phyloP scores from a whole-genome alignment of 352 stramenopile genomes.

The Phytophthora cajani region DNA sequence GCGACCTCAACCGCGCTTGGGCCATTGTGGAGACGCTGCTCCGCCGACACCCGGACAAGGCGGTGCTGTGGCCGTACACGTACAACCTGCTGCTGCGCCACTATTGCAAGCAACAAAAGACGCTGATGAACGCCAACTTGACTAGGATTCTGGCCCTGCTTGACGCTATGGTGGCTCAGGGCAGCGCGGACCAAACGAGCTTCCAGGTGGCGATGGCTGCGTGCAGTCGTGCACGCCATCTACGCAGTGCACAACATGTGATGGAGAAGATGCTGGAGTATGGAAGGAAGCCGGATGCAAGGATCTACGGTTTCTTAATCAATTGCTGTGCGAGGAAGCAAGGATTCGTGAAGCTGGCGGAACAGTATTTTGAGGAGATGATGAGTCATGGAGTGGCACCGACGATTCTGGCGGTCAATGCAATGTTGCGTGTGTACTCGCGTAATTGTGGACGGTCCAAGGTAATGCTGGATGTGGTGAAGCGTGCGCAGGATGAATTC shows the following conservation, averaged over 20 bases:
- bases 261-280: conserved; percentile 52
- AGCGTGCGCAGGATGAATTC: conserved; percentile 44
- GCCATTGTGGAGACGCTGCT: conserved; percentile 38
- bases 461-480: conserved; percentile 38
- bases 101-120: conserved; percentile 47
- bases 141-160: conserved; percentile 57
- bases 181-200: conserved; percentile 50
- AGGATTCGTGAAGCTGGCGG: conserved; percentile 39
- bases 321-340: conserved; percentile 64
- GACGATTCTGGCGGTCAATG: conserved; percentile 56
- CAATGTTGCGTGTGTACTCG: conserved; percentile 69
- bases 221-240: conserved; percentile 55
- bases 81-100: conserved; percentile 71
- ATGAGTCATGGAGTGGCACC: conserved; percentile 43
- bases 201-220: conserved; percentile 79
- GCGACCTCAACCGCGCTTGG: conserved; percentile 38
- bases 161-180: conserved; percentile 51
- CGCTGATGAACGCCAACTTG: conserved; percentile 38
- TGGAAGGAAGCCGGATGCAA: conserved; percentile 37
- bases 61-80: conserved; percentile 45
- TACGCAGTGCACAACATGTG: conserved; percentile 47
- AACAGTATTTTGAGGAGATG: conserved; percentile 60
- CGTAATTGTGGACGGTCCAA: conserved; percentile 42
- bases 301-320: conserved; percentile 68
- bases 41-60: conserved; percentile 22